phyloP scores from a whole-genome alignment of 2,329 filamentous ascomycete genomes.

The Dactylellina leptospora region DNA sequence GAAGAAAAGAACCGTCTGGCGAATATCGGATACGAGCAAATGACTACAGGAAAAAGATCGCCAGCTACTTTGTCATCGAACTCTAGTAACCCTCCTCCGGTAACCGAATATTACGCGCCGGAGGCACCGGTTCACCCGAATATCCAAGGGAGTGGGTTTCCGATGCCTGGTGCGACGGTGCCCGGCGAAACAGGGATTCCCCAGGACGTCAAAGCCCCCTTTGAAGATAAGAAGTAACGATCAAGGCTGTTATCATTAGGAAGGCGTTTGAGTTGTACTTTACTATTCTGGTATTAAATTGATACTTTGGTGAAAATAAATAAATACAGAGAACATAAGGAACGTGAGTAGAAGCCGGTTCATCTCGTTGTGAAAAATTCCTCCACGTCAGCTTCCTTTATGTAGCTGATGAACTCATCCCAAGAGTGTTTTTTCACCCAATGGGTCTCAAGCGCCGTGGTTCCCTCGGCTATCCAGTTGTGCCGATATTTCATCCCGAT shows the following conservation, averaged over 20 bases:
- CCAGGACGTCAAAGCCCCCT: too few relatives aligned
- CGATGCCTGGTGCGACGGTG: too few relatives aligned
- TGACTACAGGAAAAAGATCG: slow-evolving; percentile 26
- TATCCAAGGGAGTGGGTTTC: too few relatives aligned
- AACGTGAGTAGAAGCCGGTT: background rate
- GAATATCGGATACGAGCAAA: slow-evolving; percentile 21
- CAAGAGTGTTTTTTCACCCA: slow-evolving; percentile 27
- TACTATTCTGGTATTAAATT: too few relatives aligned
- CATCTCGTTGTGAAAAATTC: slow-evolving; percentile 25
- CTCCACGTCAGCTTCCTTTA: slow-evolving; percentile 11
- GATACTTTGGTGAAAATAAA: background rate
- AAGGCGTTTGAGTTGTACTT: too few relatives aligned
- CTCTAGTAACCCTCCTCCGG: background rate
- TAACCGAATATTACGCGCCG: slow-evolving; percentile 17
- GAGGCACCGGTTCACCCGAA: background rate
- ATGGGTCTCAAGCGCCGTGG: slow-evolving; percentile 7
- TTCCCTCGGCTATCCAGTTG: background rate
- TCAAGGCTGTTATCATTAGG: too few relatives aligned
- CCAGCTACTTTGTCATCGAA: background rate
- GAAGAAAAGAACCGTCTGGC: slow-evolving; percentile 42
- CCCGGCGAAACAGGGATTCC: too few relatives aligned
- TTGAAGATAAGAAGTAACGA: too few relatives aligned
- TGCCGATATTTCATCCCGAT: slow-evolving; percentile 34
- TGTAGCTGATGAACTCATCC: slow-evolving; percentile 34
- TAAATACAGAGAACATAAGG: background rate